Evolutionary conservation across 345 rosid genomes (phyloP), one percentile per base, ranked within the genome.

Genomic region (Angophora floribunda): DNA sequence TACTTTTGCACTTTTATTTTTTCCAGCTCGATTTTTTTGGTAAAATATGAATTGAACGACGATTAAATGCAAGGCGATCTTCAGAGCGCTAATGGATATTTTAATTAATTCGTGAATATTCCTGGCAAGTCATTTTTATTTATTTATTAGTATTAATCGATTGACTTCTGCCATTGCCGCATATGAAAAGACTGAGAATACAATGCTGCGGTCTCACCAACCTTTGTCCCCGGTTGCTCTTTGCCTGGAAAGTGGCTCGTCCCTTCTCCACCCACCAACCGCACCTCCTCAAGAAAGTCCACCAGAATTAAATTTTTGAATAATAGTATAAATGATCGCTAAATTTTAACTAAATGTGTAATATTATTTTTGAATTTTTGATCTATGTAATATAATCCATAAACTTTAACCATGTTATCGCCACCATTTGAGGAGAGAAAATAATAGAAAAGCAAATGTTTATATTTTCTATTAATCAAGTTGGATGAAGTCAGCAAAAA

Each of bases 371-470:
- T 9, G 6, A 70, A 36, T 0, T 75, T 75, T 41, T 36, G 9
- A 75, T 19, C 9, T 22, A 3, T 19, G 1, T 1, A 19, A 10
- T 10, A 1, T 3, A 7, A 0, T 5, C 5, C 7, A 0, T 9
- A 1, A 70, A 17, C 0, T 36, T 36, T 55, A 55, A 12, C 24
- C 28, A 55, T 0, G 24, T 22, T 1, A 55, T 22, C 0, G 0
- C 61, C 8, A 55, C 0, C 0, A 2, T 4, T 21, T 1, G 10
- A 55, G 10, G 1, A 7, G 41, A 19, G 24, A 22, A 8, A 55
- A 19, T 7, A 7, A 53, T 7, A 3, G 17, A 53, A 55, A 22
- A 55, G 8, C 4, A 2, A 36, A 0, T 1, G 6, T 9, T 0
- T 0, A 1, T 11, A 22, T 55, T 55, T 55, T 55, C 13, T 22